These are phyloP conservation scores for Ophidiomyces ophidiicola DNA, from an alignment of 2,329 filamentous ascomycete species.

Conservation along the genomic window DNA sequence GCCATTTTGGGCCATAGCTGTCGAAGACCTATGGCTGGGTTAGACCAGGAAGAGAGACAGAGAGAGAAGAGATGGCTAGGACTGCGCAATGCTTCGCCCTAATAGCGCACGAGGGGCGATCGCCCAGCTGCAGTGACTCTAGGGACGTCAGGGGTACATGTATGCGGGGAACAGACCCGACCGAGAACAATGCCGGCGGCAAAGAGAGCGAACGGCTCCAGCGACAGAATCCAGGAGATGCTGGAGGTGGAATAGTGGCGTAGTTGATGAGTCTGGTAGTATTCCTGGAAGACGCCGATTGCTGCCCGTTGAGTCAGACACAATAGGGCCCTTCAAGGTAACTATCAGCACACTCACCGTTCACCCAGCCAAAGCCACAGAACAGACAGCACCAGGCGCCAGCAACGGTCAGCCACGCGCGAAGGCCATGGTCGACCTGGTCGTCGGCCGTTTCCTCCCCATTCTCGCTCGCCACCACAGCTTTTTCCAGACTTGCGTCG, in stretches of 20 bases:
- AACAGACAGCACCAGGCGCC: slow-evolving; percentile 39
- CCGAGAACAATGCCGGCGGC: slow-evolving; percentile 24
- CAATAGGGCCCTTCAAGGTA: no score
- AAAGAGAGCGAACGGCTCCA: slow-evolving; percentile 45
- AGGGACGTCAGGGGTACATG: neutral
- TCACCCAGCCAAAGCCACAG: slow-evolving; percentile 41
- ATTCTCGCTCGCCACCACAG: neutral
- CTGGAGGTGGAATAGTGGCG: slow-evolving; percentile 40
- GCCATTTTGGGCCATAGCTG: slow-evolving; percentile 46
- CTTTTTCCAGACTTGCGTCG: neutral
- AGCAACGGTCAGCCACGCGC: slow-evolving; percentile 37
- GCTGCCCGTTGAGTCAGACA: slow-evolving; percentile 20
- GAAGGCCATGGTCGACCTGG: neutral
- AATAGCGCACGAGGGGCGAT: no score
- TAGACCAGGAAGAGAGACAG: neutral
- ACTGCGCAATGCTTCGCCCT: no score
- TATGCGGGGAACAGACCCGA: neutral
- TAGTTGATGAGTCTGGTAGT: slow-evolving; percentile 43
- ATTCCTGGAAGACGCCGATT: slow-evolving; percentile 44
- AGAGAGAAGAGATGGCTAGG: no score
- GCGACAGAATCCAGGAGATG: slow-evolving; percentile 49
- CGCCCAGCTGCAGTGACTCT: no score
- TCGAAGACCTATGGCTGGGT: slow-evolving; percentile 39
- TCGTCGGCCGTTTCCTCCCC: neutral
- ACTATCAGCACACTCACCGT: no score